Base-by-base conservation (phyloP, 2,329 filamentous ascomycete species). In the Talaromyces verruculosus region DNA sequence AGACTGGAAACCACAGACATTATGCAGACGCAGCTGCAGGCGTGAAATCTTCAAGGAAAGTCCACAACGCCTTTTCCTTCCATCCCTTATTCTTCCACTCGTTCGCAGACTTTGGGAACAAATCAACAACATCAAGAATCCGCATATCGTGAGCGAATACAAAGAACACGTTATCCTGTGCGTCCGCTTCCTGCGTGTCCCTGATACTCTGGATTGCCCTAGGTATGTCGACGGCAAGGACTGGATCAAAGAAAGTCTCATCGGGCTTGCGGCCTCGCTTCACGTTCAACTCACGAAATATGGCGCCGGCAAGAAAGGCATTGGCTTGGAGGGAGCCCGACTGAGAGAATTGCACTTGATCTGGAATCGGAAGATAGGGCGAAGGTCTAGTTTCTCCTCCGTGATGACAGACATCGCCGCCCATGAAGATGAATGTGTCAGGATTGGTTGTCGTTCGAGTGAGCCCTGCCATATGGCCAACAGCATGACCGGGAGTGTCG, bases 381-480 rank as follows among this genome's bases (percentile, higher is more conserved):
- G 77, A 80, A 0, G 82, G 83, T n/a, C 83, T 72, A 22, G 84
- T 77, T 67, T 82, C 78, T 22, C 78, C 80, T 8, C 72, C 74
- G 65, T 84, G 79, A 67, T 84, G 82, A 41, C 76, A 80, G 5
- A 78, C 74, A 69, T 85, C 84, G 19, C 81, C 83, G 33, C 81
- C 83, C 75, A 85, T 81, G 68, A 84, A 78, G 33, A 84, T 78
- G 69, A 84, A 85, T 0, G 74, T 63, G 2, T 64, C 62, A 13
- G 51, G 62, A 5, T 58, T 37, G 4, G 39, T 60, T 7, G 71
- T 73, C 7, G 70, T 72, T 11, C 74, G 70, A 0, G 71, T 73
- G 1, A 77, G 63, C 0, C 65, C 73, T 41, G 69, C 68, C 0
- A 77, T 53, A 67, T 76, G 74, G 2, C 72, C 73, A 2, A 69